phyloP scores from a whole-genome alignment of 768 basidiomycete genomes.

The Leccinum broughii region DNA sequence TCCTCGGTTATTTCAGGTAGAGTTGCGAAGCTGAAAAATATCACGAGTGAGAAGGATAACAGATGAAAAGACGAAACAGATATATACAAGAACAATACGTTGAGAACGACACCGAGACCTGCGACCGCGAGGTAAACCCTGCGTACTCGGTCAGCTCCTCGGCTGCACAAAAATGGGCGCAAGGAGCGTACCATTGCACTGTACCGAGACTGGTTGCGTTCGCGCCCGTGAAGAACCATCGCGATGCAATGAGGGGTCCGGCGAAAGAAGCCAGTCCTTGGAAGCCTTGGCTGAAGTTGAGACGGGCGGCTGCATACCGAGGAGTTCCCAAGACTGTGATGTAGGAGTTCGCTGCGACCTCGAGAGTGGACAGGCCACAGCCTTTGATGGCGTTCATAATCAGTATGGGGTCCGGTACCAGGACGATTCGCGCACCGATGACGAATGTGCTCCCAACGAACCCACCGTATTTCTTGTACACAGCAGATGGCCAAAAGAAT shows the following conservation, averaged over 20 bases:
- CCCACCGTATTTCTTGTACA: constrained; percentile 64
- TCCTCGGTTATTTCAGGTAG: constrained; percentile 74
- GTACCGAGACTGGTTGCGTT: constrained; percentile 63
- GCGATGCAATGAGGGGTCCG: constrained; percentile 72
- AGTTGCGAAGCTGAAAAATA: constrained; percentile 50
- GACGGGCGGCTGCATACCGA: constrained; percentile 69
- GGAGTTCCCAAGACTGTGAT: constrained; percentile 62
- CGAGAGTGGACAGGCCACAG: constrained; percentile 65
- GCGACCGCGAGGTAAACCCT: constrained; percentile 70
- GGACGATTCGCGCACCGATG: constrained; percentile 43
- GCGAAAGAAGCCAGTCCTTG: constrained; percentile 74
- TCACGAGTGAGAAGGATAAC: neutral
- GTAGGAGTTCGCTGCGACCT: constrained; percentile 81
- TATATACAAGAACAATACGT: constrained; percentile 64
- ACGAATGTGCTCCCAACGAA: constrained; percentile 76
- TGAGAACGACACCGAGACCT: constrained; percentile 60
- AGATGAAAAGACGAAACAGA: constrained; percentile 4
- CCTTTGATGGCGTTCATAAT: constrained; percentile 32
- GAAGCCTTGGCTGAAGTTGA: constrained; percentile 81
- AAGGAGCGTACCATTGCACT: constrained; percentile 55
- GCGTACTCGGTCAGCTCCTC: constrained; percentile 3
- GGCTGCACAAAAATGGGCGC: neutral
- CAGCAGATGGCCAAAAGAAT: constrained; percentile 79
- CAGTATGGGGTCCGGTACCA: neutral
- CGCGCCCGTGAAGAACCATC: constrained; percentile 69